Conservation (phyloP, 345 rosid genomes). For the Gossypium thurberi region DNA sequence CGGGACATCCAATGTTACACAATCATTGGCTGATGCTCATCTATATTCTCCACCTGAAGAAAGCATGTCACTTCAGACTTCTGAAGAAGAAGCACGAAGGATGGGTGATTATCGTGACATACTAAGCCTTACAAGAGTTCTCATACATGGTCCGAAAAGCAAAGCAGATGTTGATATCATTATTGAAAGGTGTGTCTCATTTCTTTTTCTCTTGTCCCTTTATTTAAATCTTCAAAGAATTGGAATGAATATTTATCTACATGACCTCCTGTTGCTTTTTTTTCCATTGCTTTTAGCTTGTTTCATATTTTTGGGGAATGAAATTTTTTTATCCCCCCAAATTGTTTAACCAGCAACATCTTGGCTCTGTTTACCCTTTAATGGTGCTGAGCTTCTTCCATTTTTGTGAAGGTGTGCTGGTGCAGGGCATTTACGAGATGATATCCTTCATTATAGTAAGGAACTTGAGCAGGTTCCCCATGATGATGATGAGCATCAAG, state of each 20-base stretch:
- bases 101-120: slow-evolving; percentile 98
- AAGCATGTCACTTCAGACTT: slow-evolving; percentile 36
- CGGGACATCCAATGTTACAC: slow-evolving; percentile 18
- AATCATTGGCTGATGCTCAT: slow-evolving; percentile 26
- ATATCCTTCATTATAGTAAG: slow-evolving; percentile 60
- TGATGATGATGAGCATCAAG: slow-evolving; percentile 56
- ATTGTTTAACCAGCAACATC: background rate
- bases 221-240: background rate
- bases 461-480: slow-evolving; percentile 46
- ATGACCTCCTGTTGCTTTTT: background rate
- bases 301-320: background rate
- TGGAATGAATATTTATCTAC: background rate
- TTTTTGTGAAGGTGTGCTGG: slow-evolving; percentile 64
- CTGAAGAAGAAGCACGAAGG: slow-evolving; percentile 68
- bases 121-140: slow-evolving; percentile 90
- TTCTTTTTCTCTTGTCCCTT: background rate
- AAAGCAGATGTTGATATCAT: slow-evolving; percentile 76
- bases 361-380: background rate
- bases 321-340: background rate
- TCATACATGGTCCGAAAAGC: slow-evolving; percentile 83
- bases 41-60: slow-evolving; percentile 26
- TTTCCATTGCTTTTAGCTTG: slow-evolving; percentile 5
- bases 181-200: slow-evolving; percentile 46
- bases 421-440: slow-evolving; percentile 84
- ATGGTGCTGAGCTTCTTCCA: slow-evolving; percentile 15